Base-by-base conservation (phyloP, 2,329 filamentous ascomycete species). In the Alternaria solani region DNA sequence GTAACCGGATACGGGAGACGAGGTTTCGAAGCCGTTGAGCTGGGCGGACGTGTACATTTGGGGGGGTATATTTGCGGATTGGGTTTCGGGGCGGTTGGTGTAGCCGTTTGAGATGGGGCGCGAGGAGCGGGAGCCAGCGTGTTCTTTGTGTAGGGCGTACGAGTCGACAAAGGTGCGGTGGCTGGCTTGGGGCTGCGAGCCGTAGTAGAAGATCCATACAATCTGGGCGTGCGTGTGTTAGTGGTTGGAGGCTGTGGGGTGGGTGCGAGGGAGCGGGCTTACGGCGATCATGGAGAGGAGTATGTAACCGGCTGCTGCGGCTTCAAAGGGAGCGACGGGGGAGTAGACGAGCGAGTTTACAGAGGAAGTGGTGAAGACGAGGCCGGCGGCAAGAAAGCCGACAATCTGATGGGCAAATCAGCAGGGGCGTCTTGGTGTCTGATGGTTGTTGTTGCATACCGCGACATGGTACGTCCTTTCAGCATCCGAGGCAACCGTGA, bases 131-230 rank as follows among this genome's bases (percentile, higher is more conserved):
- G 83, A 87, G 25, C 86, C 84, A 0, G 86, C 88, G 47, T 81
- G 81, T 72, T 97, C 94, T 81, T 98, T 98, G 82, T 95, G 88
- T 23, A 97, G 86, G 49, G 95, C 93, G 75, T 97, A 97, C 0
- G 94, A 97, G 81, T 99, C 95, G 70, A 98, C 91, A 78, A 96
- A 97, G 58, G 92, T 90, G 71, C 94, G 91, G 65, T 94, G 92
- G 55, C 90, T 87, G 16, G 94, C 92, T 42, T 92, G 91, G 1
- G 94, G 93, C 18, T 93, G 91, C 2, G 94, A 97, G 72, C 95
- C 95, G 74, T 97, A 99, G 84, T 98, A 98, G 81, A 98, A 96
- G 70, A 97, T 97, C 95, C 95, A 99, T 61, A 98, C 88, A 71
- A 97, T 92, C 94, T 97, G 20, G 12, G 70, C 20, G 38, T 41